Base-by-base conservation (phyloP, 768 basidiomycete genomes). In the Hortiboletus campestris region DNA sequence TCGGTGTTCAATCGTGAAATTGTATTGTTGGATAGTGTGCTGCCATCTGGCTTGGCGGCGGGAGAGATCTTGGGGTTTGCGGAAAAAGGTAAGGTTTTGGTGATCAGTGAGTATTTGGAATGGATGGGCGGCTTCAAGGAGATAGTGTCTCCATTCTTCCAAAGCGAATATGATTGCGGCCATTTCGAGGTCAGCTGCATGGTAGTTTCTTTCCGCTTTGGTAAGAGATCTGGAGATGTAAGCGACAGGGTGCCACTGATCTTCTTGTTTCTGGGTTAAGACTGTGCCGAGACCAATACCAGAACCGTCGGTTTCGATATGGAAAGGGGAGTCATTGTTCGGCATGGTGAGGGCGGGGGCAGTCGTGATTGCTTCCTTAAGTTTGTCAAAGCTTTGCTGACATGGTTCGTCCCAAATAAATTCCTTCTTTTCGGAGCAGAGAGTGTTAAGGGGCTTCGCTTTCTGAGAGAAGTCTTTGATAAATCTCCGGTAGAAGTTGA, bases 321-420 rank as follows among this genome's bases (percentile, higher is more conserved):
- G 32, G 13, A 34, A 34, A 34, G 32, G 13, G 6, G 3, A 2
- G 13, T 34, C 6, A 34, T 4, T 4, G 2, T 2, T 34, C 2
- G 32, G 32, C 32, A 34, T 34, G 2, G 16, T 10, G 0, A 49
- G 11, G 2, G 7, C 6, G 0, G 38, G 25, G 0, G 38, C n/a
- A 12, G 35, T 19, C 0, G 38, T 28, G 2, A 49, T 2, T 0
- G 12, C 2, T 1, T 6, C 6, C 3, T 49, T 49, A 0, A 49
- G 25, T 0, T 0, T 0, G 2, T n/a, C 12, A 6, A 39, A 49
- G 0, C 17, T 4, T 2, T 17, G 3, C 2, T 32, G 17, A 9
- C 48, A 49, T n/a, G n/a, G 1, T 49, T n/a, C 0, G 2, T 3
- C 13, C 38, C 48, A 49, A 1, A 13, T 4, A 7, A 49, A 49